Evolutionary conservation across 257 asterid species (phyloP), one percentile per base, ranked within the genome.

Genomic region (Linaria vulgaris): DNA sequence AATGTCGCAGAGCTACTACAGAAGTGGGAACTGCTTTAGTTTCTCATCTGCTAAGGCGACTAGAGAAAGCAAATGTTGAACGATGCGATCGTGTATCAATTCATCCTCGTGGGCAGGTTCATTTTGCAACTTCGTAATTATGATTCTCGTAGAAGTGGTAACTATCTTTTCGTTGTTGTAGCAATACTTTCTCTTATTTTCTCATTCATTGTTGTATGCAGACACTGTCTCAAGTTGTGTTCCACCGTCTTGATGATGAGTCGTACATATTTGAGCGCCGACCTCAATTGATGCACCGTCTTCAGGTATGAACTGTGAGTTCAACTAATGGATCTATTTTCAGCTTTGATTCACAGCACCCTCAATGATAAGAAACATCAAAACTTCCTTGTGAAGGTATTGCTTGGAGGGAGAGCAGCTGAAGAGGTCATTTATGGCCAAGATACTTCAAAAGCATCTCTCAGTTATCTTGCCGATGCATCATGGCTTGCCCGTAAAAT

Each of bases 401-500:
- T 94, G 43, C 87, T 94, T 56, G 99, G 95, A 64, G 97, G 95
- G 37, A 85, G 99, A 81, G 97, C 95, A 34, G 99, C 97, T 7
- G 99, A 94, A 80, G 95, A 90, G 77, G 90, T 94, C 24, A 83
- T 94, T 54, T 94, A 74, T 25, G 97, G 99, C 55, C 82, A 87
- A 55, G 95, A 90, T 64, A 87, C 99, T 45, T 94, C 99, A 43
- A 81, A 69, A 71, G 97, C 96, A 56, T 90, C 99, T 3, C 88
- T 94, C 38, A 73, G 63, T 78, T 90, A 87, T 79, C 95, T 94
- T 78, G 97, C 97, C 19, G 97, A 90, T 81, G 97, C 99, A 47
- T 85, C 99, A 9, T 90, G 96, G 97, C 95, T 94, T 55, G 97
- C 99, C 71, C 97, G 97, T 52, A 94, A 94, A 73, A 94, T 94